These are phyloP conservation scores for Ceratocystis alfenasii DNA, from an alignment of 2,329 filamentous ascomycete species.

Conservation along the genomic window DNA sequence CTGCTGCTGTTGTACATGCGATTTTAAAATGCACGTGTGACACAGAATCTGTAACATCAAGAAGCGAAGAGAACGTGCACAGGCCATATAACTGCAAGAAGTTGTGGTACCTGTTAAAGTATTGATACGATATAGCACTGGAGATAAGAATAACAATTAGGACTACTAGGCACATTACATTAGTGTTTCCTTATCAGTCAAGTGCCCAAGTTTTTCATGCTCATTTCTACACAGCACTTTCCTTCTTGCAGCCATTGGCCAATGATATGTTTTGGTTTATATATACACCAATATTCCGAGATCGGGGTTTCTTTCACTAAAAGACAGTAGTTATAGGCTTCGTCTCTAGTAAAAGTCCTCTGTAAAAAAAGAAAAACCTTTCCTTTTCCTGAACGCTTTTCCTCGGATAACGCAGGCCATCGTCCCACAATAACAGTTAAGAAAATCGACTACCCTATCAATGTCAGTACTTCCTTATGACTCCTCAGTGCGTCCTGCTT, in stretches of 20 bases:
- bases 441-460: background rate
- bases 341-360: background rate
- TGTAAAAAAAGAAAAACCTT: background rate
- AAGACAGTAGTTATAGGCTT: background rate
- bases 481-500: background rate
- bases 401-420: background rate
- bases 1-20: background rate
- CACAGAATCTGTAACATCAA: conserved; percentile 8
- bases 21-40: conserved; percentile 14
- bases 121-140: background rate
- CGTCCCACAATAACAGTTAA: background rate
- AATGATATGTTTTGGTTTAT: background rate
- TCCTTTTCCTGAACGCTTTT: background rate
- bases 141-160: too few species aligned
- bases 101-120: background rate
- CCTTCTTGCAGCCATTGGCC: background rate
- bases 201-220: background rate
- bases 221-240: background rate
- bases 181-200: background rate
- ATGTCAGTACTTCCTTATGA: background rate
- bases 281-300: background rate
- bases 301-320: background rate
- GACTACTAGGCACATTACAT: background rate
- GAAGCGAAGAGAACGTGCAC: background rate
- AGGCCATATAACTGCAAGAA: background rate